Conservation (phyloP, 139 green algal species). For the Asterochloris sp. region DNA sequence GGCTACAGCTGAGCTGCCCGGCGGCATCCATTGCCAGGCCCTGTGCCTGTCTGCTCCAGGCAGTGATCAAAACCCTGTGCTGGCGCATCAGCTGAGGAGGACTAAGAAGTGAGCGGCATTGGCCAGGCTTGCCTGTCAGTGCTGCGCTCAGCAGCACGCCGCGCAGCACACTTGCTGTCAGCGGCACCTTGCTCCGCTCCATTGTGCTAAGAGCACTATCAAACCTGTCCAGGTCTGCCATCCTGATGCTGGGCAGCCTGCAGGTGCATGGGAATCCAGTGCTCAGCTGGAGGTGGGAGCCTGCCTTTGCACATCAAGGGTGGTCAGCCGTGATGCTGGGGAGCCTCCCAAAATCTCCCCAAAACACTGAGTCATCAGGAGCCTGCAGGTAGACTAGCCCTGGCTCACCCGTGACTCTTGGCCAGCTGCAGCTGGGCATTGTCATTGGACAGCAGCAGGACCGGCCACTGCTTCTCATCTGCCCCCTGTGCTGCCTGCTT, state of each 20-base stretch:
- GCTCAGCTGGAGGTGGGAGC: too few species aligned
- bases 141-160: conserved; percentile 11
- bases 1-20: neutral
- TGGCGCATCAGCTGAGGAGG: neutral
- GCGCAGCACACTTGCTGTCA: conserved; percentile 24
- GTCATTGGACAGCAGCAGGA: conserved; percentile 73
- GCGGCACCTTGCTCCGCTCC: neutral
- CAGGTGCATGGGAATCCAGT: neutral
- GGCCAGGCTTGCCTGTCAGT: neutral
- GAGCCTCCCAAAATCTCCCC: too few species aligned
- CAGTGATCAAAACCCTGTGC: neutral
- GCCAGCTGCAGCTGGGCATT: conserved; percentile 66
- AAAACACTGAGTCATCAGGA: too few species aligned
- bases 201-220: neutral
- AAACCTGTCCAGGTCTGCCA: conserved; percentile 18
- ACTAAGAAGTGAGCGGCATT: neutral
- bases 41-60: neutral
- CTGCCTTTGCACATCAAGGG: too few species aligned
- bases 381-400: neutral
- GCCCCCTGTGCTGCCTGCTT: neutral
- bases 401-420: conserved; percentile 43
- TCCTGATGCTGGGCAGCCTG: conserved; percentile 49
- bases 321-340: too few species aligned
- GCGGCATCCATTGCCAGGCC: neutral
- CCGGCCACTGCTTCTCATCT: conserved; percentile 24